Evolutionary conservation across 495 filamentous ascomycete species (phyloP), one percentile per base, ranked within the genome.

Genomic region (Aspergillus biplanus): DNA sequence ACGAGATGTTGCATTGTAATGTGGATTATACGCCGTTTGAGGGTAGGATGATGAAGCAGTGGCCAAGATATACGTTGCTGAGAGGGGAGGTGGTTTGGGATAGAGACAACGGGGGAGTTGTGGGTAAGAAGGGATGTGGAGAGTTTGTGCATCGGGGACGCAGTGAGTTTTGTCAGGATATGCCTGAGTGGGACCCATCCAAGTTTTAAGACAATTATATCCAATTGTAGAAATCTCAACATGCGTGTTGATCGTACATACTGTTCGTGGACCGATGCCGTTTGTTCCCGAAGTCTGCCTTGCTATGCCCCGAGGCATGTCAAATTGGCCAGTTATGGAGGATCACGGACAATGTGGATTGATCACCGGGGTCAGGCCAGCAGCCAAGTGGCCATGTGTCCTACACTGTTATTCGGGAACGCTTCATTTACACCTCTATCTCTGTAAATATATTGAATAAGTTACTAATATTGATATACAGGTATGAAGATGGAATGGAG

Each of bases 1-100:
- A 88, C 52, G 68, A 73, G 12, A 78, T 80, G 67, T 69, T 89
- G 60, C 84, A 88, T 67, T 85, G 87, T 62, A 75, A 82, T 65
- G 78, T 81, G 0, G 85, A 89, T 61, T 86, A 87, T 65, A 86
- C 85, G 15, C 85, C 84, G 2, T 89, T 78, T 66, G 86, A 88
- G 69, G 85, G 85, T 7, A 75, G 75, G 60, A 67, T 59, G 21
- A 61, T 87, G n/a, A 71, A 72, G 21, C 82, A 87, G 48, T 89
- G 86, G 86, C 86, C 85, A 7, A 71, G 85, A 46, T 87, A 84
- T 65, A 88, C 86, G 0, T 70, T 88, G 12, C 62, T 89, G 7
- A 74, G 86, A 31, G 85, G 86, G 3, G 69, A 83, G 58, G 79
- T 87, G 0, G 77, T 87, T 4, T 89, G 84, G 82, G 83, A 82